Evolutionary conservation across 2,329 filamentous ascomycete genomes (phyloP).

Genomic region (Fusarium siculi): DNA sequence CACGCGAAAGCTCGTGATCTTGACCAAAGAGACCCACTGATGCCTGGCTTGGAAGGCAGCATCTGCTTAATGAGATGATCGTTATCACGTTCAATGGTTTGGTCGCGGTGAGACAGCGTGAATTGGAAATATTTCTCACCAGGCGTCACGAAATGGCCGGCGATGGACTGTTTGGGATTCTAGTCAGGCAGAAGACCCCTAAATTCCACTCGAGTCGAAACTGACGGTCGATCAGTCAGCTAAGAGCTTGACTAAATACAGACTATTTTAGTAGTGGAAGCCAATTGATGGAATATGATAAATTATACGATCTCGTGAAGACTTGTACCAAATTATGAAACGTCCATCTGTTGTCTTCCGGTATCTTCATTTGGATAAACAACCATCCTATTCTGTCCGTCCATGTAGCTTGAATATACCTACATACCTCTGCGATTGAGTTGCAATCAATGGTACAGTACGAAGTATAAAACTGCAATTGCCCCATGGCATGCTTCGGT

Average conservation of each 20-base stretch:
- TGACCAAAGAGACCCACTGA: constrained; percentile 18
- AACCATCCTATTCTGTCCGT: background rate
- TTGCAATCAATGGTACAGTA: background rate
- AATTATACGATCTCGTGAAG: background rate
- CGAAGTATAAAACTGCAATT: background rate
- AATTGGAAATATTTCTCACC: constrained; percentile 12
- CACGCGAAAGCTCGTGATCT: constrained; percentile 43
- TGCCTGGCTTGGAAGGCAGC: constrained; percentile 33
- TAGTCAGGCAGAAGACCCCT: constrained; percentile 26
- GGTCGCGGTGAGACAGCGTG: constrained; percentile 25
- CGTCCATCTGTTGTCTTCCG: background rate
- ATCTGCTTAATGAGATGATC: background rate
- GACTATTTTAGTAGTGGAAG: background rate
- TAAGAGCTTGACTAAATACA: background rate
- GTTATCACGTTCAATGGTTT: constrained; percentile 19
- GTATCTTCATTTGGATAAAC: background rate
- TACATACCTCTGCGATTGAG: background rate
- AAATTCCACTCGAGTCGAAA: background rate
- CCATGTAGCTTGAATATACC: background rate
- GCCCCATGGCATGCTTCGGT: background rate
- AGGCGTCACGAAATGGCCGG: constrained; percentile 7
- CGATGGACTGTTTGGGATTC: constrained; percentile 13
- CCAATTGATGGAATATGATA: background rate
- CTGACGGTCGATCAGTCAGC: background rate
- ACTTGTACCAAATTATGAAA: background rate